Conservation (phyloP, 1,139 yeast species). For the Pneumocystis jirovecii region DNA sequence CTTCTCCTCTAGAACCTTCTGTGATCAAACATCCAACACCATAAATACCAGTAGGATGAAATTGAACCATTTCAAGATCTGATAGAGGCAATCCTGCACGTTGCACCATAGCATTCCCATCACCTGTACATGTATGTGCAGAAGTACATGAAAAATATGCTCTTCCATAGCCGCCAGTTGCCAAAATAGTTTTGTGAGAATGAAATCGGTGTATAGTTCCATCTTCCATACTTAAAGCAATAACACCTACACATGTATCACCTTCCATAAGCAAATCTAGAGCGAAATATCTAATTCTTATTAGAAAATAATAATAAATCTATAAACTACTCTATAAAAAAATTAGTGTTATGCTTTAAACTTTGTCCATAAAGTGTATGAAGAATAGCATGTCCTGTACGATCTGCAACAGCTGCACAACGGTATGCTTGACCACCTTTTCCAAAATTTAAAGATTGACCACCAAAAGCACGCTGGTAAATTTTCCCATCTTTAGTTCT, state of each 20-base stretch:
- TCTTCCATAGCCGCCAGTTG: constrained; percentile 98
- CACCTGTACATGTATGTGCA: constrained; percentile 99
- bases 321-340: constrained; percentile 64
- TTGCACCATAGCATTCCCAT: constrained; percentile 95
- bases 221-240: constrained; percentile 96
- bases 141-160: constrained; percentile 98
- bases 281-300: constrained; percentile 47
- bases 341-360: constrained; percentile 89
- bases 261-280: constrained; percentile 88
- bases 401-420: constrained; percentile 98
- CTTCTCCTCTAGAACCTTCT: constrained; percentile 99
- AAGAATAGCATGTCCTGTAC: constrained; percentile 95
- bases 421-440: constrained; percentile 99
- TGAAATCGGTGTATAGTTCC: constrained; percentile 97
- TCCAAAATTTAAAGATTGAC: constrained; percentile 89
- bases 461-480: constrained; percentile 98
- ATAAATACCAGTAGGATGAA: constrained; percentile 98
- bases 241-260: constrained; percentile 92
- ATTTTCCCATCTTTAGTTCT: constrained; percentile 94
- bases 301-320: not conserved
- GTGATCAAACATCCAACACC: constrained; percentile 98
- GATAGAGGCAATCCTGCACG: constrained; percentile 97
- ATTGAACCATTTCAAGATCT: constrained; percentile 94
- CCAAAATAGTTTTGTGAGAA: constrained; percentile 89
- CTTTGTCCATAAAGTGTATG: constrained; percentile 96